These are phyloP conservation scores for Boletus rubropictus DNA, from an alignment of 768 basidiomycete genomes.

Conservation along the genomic window DNA sequence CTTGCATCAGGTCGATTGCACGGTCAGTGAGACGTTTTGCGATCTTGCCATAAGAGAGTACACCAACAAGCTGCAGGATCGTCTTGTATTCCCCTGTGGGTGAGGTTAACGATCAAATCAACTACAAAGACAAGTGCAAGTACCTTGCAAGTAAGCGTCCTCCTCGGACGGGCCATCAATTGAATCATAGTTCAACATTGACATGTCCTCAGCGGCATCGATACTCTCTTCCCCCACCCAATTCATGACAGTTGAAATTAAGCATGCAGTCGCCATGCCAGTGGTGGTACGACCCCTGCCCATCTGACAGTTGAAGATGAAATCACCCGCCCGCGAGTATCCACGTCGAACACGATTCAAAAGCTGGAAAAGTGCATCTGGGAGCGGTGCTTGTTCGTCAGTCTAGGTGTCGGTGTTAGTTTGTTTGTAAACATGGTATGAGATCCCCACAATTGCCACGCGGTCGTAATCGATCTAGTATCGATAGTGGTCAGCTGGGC, in stretches of 20 bases:
- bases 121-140: background rate
- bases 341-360: conserved; percentile 64
- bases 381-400: conserved; percentile 94
- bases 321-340: conserved; percentile 59
- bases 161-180: conserved; percentile 85
- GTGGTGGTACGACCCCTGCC: conserved; percentile 88
- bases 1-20: conserved; percentile 89
- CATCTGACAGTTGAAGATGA: conserved; percentile 98
- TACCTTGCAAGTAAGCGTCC: conserved; percentile 83
- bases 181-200: conserved; percentile 49
- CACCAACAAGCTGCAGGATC: conserved; percentile 88
- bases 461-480: conserved; percentile 76
- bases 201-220: conserved; percentile 32
- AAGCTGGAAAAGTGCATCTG: conserved; percentile 75
- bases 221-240: conserved; percentile 47
- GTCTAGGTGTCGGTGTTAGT: conserved; percentile 50
- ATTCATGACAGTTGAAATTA: conserved; percentile 70
- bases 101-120: background rate
- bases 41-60: conserved; percentile 85
- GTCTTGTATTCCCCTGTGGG: conserved; percentile 91
- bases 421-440: background rate
- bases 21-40: conserved; percentile 88
- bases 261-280: conserved; percentile 87
- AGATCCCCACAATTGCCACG: conserved; percentile 68
- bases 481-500: conserved; percentile 1